A percentile compares a stretch with the other conserved stretches of the same genome.
phyloP scores from a whole-genome alignment of 2,329 filamentous ascomycete genomes.

The Fusarium sp. region DNA sequence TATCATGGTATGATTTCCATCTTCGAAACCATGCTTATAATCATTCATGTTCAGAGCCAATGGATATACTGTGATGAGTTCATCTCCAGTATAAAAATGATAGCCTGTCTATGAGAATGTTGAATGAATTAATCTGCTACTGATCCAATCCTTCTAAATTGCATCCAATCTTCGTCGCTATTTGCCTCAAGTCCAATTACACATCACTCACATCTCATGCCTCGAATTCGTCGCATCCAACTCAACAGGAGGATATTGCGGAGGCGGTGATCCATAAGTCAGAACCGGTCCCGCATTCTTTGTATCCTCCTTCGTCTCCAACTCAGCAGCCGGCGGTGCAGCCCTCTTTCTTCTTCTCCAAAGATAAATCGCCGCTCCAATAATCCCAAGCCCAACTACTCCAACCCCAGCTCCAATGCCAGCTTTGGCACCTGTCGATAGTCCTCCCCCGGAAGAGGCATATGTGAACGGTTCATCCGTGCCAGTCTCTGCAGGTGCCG shows the following conservation, averaged over 20 bases:
- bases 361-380: neutral
- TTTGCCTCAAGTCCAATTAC: too few relatives aligned
- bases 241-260: neutral
- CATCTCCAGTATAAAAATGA: rapidly evolving
- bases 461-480: neutral
- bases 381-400: neutral
- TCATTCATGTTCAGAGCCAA: too few relatives aligned
- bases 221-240: neutral
- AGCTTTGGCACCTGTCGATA: neutral
- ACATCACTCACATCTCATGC: neutral
- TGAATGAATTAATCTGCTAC: rapidly evolving
- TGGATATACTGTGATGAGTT: rapidly evolving
- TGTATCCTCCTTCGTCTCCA: neutral
- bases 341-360: neutral
- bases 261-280: neutral
- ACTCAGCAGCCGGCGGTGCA: rapidly evolving
- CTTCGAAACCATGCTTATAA: too few relatives aligned
- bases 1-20: too few relatives aligned
- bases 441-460: neutral
- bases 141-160: neutral
- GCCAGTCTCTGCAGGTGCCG: neutral
- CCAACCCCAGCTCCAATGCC: neutral
- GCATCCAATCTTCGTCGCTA: rapidly evolving
- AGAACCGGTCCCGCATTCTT: neutral
- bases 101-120: neutral